Evolutionary conservation across 441 rosid genomes (phyloP).

Genomic region (Geranium incanum): DNA sequence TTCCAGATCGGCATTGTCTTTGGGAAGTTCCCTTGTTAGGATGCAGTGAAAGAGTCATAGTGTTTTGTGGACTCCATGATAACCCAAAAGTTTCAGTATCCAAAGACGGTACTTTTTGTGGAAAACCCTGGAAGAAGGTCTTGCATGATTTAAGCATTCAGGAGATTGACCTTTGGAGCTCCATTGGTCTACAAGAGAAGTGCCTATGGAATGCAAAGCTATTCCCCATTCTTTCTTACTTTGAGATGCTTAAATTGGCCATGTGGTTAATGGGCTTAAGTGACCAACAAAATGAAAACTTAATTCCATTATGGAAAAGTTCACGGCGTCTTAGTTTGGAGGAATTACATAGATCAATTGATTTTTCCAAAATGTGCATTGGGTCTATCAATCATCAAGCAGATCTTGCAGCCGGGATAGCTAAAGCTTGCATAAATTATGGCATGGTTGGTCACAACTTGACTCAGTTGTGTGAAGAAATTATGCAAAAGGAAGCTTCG

Average conservation of each 20-base stretch:
- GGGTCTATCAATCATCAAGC: slow-evolving; percentile 85
- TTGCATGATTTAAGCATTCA: slow-evolving; percentile 59
- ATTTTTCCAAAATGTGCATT: slow-evolving; percentile 71
- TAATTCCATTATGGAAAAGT: slow-evolving; percentile 58
- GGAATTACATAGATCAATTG: slow-evolving; percentile 83
- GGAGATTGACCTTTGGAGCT: slow-evolving; percentile 71
- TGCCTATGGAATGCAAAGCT: slow-evolving; percentile 94
- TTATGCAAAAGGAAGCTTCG: slow-evolving; percentile 52
- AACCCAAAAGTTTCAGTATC: slow-evolving; percentile 64
- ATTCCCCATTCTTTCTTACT: slow-evolving; percentile 61
- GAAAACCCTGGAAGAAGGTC: slow-evolving; percentile 79
- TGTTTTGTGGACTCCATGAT: slow-evolving; percentile 87
- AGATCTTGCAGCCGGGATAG: slow-evolving; percentile 89
- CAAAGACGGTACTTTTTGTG: slow-evolving; percentile 78
- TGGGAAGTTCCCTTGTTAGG: slow-evolving; percentile 94
- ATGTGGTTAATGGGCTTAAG: slow-evolving; percentile 88
- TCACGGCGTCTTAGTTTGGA: slow-evolving; percentile 83
- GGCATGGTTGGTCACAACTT: slow-evolving; percentile 84
- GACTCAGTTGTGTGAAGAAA: slow-evolving; percentile 72
- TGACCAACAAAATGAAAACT: slow-evolving; percentile 32
- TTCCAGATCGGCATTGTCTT: slow-evolving; percentile 90
- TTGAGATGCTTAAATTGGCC: slow-evolving; percentile 67
- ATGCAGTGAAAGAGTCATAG: slow-evolving; percentile 55
- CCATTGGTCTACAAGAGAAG: slow-evolving; percentile 42
- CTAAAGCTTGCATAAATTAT: slow-evolving; percentile 75